Percentiles rank a stretch among this genome's conserved stretches.
These are phyloP conservation scores for Metahyphopichia silvanorum DNA, from an alignment of 805 yeast genomes.

Conservation along the genomic window DNA sequence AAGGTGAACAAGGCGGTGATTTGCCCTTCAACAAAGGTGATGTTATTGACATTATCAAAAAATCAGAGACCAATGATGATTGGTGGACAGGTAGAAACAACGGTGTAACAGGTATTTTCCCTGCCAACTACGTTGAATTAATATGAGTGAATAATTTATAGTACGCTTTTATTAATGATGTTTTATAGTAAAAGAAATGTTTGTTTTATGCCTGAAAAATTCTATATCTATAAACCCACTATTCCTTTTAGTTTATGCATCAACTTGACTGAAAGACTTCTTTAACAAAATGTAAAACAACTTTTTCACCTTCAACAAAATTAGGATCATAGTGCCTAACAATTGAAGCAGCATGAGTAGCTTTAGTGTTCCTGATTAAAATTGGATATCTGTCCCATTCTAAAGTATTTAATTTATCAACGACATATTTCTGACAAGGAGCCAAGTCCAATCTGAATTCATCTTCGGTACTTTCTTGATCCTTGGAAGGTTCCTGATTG, in stretches of 20 bases:
- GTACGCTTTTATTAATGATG: too few relatives aligned
- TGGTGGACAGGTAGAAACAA: constrained; percentile 98
- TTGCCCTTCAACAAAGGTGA: constrained; percentile 93
- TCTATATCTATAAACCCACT: too few relatives aligned
- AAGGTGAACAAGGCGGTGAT: constrained; percentile 93
- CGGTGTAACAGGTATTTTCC: constrained; percentile 88
- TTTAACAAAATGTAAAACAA: constrained; percentile 61
- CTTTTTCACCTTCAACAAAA: constrained; percentile 67
- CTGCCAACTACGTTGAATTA: constrained; percentile 93
- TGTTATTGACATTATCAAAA: constrained; percentile 79
- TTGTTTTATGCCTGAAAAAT: too few relatives aligned
- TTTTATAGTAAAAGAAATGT: too few relatives aligned
- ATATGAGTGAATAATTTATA: too few relatives aligned
- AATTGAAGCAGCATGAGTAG: constrained; percentile 81
- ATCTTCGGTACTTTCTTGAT: constrained; percentile 3
- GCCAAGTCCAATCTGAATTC: constrained; percentile 36
- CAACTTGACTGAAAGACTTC: constrained; percentile 18
- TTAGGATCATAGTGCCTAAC: constrained; percentile 51
- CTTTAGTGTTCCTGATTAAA: constrained; percentile 58
- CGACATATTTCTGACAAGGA: constrained; percentile 47
- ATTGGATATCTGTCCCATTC: constrained; percentile 72
- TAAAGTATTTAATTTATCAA: constrained; percentile 52
- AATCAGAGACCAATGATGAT: constrained; percentile 85
- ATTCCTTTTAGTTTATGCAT: not conserved
- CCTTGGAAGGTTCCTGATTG: constrained; percentile 7